phyloP scores from a whole-genome alignment of 208 protist genomes.

The Crithidia acanthocephali region DNA sequence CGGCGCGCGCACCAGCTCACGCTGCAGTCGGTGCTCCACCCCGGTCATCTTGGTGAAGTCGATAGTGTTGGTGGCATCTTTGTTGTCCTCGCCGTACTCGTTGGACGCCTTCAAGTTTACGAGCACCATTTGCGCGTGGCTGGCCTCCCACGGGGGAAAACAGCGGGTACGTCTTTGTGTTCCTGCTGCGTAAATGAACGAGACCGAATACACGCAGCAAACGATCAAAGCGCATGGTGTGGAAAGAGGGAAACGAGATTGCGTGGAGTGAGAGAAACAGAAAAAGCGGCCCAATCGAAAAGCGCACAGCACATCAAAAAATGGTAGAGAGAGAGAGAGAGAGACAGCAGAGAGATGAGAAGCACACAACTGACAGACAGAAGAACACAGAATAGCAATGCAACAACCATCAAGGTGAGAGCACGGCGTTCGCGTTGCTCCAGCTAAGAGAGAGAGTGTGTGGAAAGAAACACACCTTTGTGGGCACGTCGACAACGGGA shows the following conservation, averaged over 20 bases:
- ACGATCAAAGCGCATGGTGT: no score
- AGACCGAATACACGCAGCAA: background rate
- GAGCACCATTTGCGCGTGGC: conserved; percentile 21
- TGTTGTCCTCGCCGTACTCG: conserved; percentile 14
- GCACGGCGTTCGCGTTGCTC: no score
- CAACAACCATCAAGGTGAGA: background rate
- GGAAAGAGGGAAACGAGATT: no score
- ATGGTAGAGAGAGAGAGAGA: background rate
- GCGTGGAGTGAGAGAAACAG: no score
- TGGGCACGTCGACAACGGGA: no score
- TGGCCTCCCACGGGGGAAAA: conserved; percentile 1
- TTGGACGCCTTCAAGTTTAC: conserved; percentile 20
- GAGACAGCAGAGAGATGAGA: background rate
- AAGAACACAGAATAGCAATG: background rate
- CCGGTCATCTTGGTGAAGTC: conserved; percentile 36
- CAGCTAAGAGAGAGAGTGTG: no score
- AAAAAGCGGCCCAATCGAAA: no score
- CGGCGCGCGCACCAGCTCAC: conserved; percentile 33
- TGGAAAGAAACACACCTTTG: no score
- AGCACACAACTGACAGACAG: no score
- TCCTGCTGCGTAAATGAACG: background rate
- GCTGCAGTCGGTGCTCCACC: conserved; percentile 20
- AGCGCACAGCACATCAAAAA: background rate
- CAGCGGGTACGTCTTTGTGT: background rate
- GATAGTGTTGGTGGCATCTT: conserved; percentile 25